These are phyloP conservation scores for Aspergillus candidus DNA, from an alignment of 2,329 filamentous ascomycete species.

Conservation along the genomic window DNA sequence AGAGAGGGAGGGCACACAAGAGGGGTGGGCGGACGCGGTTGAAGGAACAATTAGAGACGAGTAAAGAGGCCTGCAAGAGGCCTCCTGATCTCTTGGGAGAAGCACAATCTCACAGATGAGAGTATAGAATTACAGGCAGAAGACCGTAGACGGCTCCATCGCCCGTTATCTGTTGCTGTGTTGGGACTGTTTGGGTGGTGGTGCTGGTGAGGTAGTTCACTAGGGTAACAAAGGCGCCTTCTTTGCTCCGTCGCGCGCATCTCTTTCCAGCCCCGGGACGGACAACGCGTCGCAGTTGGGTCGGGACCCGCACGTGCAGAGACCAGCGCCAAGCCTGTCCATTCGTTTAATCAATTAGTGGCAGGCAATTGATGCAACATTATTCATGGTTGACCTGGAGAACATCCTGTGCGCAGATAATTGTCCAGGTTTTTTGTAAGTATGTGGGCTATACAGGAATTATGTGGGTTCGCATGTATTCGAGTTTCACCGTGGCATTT, in stretches of 20 bases:
- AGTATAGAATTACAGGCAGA: no score
- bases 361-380: not conserved
- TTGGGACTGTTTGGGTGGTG: not conserved
- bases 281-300: constrained; percentile 13
- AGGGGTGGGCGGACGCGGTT: no score
- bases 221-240: constrained; percentile 1
- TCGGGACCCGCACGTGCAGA: constrained; percentile 14
- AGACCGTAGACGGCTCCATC: not conserved
- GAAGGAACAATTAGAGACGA: no score
- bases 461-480: no score
- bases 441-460: no score
- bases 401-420: no score
- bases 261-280: not conserved
- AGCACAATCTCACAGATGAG: no score
- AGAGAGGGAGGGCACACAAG: not conserved
- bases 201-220: not conserved
- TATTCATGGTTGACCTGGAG: not conserved
- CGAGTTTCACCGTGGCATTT: no score
- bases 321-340: constrained; percentile 11
- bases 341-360: not conserved
- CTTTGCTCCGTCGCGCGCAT: constrained; percentile 10
- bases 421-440: no score
- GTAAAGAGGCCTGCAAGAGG: constrained; percentile 8
- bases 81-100: constrained; percentile 7
- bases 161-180: not conserved